phyloP scores from a whole-genome alignment of 805 yeast species.

The Geotrichum ghanense region DNA sequence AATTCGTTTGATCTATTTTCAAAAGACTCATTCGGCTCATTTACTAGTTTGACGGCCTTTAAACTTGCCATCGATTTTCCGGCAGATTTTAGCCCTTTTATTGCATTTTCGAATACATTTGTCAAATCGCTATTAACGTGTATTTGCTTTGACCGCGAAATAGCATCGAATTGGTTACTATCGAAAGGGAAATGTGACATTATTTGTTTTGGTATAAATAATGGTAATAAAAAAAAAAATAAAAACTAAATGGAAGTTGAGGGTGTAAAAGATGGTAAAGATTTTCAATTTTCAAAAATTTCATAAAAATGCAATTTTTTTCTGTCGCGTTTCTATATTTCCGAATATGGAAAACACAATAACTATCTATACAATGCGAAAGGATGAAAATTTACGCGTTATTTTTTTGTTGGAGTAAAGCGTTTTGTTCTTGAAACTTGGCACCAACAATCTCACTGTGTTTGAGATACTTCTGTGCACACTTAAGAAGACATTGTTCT shows the following conservation, averaged over 20 bases:
- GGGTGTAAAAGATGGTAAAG: too few relatives aligned
- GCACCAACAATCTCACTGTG: constrained; percentile 97
- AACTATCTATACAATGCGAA: neutral
- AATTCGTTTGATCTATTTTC: neutral
- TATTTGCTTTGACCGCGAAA: neutral
- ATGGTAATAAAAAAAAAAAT: too few relatives aligned
- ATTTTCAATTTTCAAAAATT: too few relatives aligned
- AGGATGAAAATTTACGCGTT: neutral
- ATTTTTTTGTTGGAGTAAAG: neutral
- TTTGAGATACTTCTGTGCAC: constrained; percentile 95
- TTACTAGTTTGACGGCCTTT: neutral
- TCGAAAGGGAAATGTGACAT: neutral
- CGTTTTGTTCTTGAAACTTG: constrained; percentile 95
- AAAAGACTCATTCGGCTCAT: neutral
- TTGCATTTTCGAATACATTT: neutral
- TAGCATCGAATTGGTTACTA: neutral
- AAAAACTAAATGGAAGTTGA: too few relatives aligned
- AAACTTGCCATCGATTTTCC: neutral
- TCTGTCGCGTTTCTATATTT: too few relatives aligned
- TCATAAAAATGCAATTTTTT: too few relatives aligned
- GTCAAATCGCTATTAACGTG: neutral
- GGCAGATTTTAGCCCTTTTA: neutral
- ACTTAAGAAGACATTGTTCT: constrained; percentile 71
- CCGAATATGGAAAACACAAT: neutral
- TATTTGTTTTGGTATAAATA: too few relatives aligned